Base-by-base conservation (phyloP, 768 basidiomycete genomes). In the Suillus brevipes region DNA sequence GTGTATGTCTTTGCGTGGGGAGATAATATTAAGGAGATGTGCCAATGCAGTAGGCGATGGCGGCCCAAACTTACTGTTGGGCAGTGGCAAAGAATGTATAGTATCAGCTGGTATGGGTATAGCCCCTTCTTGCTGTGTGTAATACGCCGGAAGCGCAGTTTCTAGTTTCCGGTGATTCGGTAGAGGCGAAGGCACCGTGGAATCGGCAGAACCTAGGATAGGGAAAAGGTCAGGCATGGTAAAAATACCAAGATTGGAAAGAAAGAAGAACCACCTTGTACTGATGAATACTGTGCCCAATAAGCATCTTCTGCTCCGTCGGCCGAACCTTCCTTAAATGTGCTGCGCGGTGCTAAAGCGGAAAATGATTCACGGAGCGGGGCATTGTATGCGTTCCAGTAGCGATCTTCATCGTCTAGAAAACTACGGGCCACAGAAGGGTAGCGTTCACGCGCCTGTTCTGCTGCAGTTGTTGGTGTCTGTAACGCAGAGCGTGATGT, bases 271-370 rank as follows among this genome's bases (percentile, higher is more conserved):
- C 69, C 63, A 90, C 90, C 90, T 75, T 92, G 89, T 8, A 91
- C 82, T 23, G 81, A 79, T 37, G 88, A 79, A 73, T 92, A 92
- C 66, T 83, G 88, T 31, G 89, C 89, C 90, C 90, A 92, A 69
- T 92, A 92, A 7, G 88, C 88, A 65, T 91, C 90, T 66, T 85
- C 84, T 49, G 61, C 67, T 42, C 72, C 73, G 1, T 70, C 68
- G 25, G 10, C 25, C 40, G 56, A 61, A 13, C 37, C 20, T 14
- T 55, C 52, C 23, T 43, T 58, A 20, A 53, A 5, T 73, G 74
- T 57, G 65, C 65, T 62, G 76, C 68, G 59, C 40, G 55, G 50
- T 40, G 61, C 50, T 65, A 68, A 36, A 62, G 66, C 36, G n/a
- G 64, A 69, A 31, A 63, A 61, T 53, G 66, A 63, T 62, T 78